These are phyloP conservation scores for Manihot esculenta DNA, from an alignment of 441 rosid genomes.

Conservation along the genomic window DNA sequence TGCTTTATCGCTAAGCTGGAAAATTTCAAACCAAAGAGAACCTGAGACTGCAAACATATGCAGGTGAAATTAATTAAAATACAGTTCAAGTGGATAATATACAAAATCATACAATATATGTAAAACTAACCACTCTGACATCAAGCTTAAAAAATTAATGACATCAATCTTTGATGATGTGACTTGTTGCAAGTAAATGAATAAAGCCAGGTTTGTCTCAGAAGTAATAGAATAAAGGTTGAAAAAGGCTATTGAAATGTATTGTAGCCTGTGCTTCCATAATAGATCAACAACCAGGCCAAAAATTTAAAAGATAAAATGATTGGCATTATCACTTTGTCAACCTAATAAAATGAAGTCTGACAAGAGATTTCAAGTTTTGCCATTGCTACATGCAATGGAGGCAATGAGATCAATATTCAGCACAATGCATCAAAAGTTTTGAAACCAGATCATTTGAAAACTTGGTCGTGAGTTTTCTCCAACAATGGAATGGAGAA, in stretches of 20 bases:
- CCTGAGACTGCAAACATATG: conserved; percentile 45
- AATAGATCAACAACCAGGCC: neutral
- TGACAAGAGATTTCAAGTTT: too few relatives aligned
- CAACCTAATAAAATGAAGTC: too few relatives aligned
- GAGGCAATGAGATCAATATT: too few relatives aligned
- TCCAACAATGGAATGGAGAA: too few relatives aligned
- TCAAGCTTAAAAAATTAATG: neutral
- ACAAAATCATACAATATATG: neutral
- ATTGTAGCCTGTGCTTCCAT: neutral
- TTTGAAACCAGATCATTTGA: too few relatives aligned
- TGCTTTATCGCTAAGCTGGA: conserved; percentile 87
- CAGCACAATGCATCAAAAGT: too few relatives aligned
- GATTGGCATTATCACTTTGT: too few relatives aligned
- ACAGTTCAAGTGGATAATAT: conserved; percentile 4
- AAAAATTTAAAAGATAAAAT: neutral
- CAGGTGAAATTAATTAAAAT: neutral
- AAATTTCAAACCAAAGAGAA: conserved; percentile 69
- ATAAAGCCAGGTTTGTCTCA: neutral
- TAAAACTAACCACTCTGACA: neutral
- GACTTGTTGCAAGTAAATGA: neutral
- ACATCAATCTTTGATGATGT: neutral
- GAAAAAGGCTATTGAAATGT: neutral
- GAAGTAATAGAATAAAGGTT: neutral
- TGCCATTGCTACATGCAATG: too few relatives aligned
- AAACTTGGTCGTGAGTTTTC: too few relatives aligned